phyloP scores from a whole-genome alignment of 2,329 filamentous ascomycete genomes.

The Aschersonia sp. region DNA sequence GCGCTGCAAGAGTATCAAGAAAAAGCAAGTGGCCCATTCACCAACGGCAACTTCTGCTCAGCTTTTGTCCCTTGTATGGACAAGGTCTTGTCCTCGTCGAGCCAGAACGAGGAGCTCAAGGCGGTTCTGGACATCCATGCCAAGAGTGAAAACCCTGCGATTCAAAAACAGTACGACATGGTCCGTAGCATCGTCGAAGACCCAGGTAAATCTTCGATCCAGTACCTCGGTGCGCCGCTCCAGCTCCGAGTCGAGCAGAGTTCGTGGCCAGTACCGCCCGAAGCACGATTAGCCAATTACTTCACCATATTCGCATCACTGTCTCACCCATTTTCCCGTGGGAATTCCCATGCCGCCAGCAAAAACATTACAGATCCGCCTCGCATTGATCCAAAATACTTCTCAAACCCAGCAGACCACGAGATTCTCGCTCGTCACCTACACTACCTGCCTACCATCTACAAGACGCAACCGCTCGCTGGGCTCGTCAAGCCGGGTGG shows the following conservation, averaged over 20 bases:
- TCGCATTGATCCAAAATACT: conserved; percentile 11
- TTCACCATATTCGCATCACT: conserved; percentile 40
- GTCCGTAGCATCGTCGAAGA: too few species aligned
- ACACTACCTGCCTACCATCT: conserved; percentile 21
- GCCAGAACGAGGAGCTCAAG: too few species aligned
- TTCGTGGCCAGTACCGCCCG: not conserved
- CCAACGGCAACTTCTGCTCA: not conserved
- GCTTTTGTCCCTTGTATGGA: not conserved
- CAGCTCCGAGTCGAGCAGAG: too few species aligned
- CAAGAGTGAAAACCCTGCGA: too few species aligned
- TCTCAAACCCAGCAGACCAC: conserved; percentile 34
- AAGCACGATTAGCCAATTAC: conserved; percentile 25
- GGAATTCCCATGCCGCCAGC: conserved; percentile 37
- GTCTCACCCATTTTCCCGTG: conserved; percentile 45
- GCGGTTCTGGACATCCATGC: too few species aligned
- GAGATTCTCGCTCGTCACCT: conserved; percentile 31
- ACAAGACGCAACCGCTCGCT: not conserved
- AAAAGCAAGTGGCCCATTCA: not conserved
- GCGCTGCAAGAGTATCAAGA: not conserved
- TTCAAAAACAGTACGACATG: too few species aligned
- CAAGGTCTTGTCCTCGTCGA: not conserved
- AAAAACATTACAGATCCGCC: conserved; percentile 22
- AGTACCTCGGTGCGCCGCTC: too few species aligned
- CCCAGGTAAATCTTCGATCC: too few species aligned
- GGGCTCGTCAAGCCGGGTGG: not conserved